Evolutionary conservation across 345 rosid genomes (phyloP).

Genomic region (Lumnitzera littorea): DNA sequence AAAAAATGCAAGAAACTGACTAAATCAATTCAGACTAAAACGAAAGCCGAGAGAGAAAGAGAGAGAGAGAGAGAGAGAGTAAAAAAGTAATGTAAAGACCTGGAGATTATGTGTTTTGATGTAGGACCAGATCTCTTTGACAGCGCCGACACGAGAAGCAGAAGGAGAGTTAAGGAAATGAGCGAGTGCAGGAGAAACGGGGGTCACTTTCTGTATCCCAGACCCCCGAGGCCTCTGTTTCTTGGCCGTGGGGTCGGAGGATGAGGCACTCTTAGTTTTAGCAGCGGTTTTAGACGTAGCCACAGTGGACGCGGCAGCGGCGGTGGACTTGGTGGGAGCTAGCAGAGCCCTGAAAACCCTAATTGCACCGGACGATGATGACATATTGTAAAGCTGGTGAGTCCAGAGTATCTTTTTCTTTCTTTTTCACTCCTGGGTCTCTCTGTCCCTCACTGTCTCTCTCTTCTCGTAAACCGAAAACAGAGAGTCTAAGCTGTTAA

Average conservation of each 20-base stretch:
- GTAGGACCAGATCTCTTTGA: slow-evolving; percentile 71
- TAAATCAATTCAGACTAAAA: neutral
- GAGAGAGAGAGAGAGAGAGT: neutral
- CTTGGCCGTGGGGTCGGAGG: slow-evolving; percentile 3
- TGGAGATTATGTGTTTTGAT: slow-evolving; percentile 71
- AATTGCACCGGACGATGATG: slow-evolving; percentile 30
- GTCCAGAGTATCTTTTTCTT: neutral
- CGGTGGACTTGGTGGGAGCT: slow-evolving; percentile 33
- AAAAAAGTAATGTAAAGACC: slow-evolving; percentile 28
- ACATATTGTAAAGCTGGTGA: neutral
- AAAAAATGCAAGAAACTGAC: too few relatives aligned
- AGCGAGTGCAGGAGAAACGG: slow-evolving; percentile 65
- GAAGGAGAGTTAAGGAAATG: slow-evolving; percentile 53
- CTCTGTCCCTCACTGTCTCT: too few relatives aligned
- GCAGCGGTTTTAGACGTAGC: slow-evolving; percentile 24
- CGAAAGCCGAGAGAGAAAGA: neutral
- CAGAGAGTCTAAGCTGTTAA: too few relatives aligned
- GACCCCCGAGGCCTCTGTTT: slow-evolving; percentile 8
- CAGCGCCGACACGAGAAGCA: slow-evolving; percentile 57
- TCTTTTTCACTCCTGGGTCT: too few relatives aligned
- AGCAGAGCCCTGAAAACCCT: slow-evolving; percentile 62
- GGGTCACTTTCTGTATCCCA: slow-evolving; percentile 43
- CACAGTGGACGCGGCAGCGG: slow-evolving; percentile 10
- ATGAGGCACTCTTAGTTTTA: slow-evolving; percentile 1
- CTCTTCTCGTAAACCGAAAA: too few relatives aligned